Evolutionary conservation across 2,329 filamentous ascomycete species (phyloP).

Genomic region (Passalora sequoiae): DNA sequence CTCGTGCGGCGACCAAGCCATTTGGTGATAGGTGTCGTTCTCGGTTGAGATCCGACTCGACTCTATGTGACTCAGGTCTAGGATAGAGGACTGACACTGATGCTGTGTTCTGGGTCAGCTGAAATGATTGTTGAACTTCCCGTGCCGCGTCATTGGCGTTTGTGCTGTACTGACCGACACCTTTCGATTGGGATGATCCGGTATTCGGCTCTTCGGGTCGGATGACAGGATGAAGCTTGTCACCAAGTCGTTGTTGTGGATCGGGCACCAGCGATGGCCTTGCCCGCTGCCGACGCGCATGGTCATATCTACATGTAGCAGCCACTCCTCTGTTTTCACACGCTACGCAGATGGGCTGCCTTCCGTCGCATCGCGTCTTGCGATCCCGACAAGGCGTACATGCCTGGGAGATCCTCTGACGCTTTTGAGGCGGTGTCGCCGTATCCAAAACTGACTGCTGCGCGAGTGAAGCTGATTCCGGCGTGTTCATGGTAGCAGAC

Average conservation of each 20-base stretch:
- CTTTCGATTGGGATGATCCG: background rate
- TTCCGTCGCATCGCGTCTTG: slow-evolving; percentile 25
- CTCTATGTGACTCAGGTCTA: background rate
- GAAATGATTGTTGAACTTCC: no score
- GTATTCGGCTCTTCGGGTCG: slow-evolving; percentile 12
- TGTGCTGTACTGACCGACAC: background rate
- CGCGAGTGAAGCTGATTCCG: background rate
- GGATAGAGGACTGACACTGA: no score
- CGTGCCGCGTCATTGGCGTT: no score
- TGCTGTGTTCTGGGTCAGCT: no score
- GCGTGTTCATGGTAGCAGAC: background rate
- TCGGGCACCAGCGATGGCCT: slow-evolving; percentile 5
- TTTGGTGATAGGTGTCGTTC: background rate
- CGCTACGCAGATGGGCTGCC: slow-evolving; percentile 20
- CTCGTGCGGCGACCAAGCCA: slow-evolving; percentile 7
- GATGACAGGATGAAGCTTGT: slow-evolving; percentile 4
- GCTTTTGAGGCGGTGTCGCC: slow-evolving; percentile 11
- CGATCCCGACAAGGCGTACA: slow-evolving; percentile 21
- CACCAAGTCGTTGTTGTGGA: slow-evolving; percentile 1
- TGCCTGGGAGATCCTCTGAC: slow-evolving; percentile 21
- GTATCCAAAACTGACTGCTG: slow-evolving; percentile 5
- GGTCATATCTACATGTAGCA: slow-evolving; percentile 18
- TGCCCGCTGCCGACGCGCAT: slow-evolving; percentile 17
- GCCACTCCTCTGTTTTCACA: slow-evolving; percentile 21
- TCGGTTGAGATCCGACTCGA: background rate